A percentile compares a stretch with the other conserved stretches of the same genome.
Conservation (phyloP, 2,329 filamentous ascomycete genomes). For the Aspergillus alliaceus region DNA sequence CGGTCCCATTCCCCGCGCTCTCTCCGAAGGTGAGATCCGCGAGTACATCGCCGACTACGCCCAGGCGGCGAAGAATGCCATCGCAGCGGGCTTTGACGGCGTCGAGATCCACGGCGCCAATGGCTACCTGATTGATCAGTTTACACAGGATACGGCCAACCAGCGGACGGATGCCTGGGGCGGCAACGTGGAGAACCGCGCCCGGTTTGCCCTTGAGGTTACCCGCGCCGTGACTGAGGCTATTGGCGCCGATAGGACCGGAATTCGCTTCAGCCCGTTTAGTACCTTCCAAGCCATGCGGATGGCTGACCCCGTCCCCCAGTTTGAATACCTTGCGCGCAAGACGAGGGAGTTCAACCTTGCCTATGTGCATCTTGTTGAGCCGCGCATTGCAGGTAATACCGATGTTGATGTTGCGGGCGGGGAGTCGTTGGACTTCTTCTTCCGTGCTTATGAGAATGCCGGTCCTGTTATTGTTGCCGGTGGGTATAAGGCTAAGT, state of each 20-base stretch:
- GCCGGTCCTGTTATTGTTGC: slow-evolving; percentile 52
- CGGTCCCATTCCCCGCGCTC: slow-evolving; percentile 29
- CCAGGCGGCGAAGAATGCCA: slow-evolving; percentile 50
- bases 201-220: slow-evolving; percentile 56
- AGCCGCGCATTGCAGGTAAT: slow-evolving; percentile 50
- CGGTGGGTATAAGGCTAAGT: slow-evolving; percentile 46
- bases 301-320: slow-evolving; percentile 62
- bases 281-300: slow-evolving; percentile 49
- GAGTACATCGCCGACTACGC: slow-evolving; percentile 44
- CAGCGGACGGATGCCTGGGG: slow-evolving; percentile 52
- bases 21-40: slow-evolving; percentile 46
- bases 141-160: slow-evolving; percentile 50
- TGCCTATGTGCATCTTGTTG: slow-evolving; percentile 63
- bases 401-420: slow-evolving; percentile 34
- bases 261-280: slow-evolving; percentile 51
- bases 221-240: slow-evolving; percentile 44
- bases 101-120: slow-evolving; percentile 53
- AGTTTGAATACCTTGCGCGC: slow-evolving; percentile 60
- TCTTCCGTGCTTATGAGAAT: slow-evolving; percentile 44
- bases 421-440: slow-evolving; percentile 39
- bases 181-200: slow-evolving; percentile 51
- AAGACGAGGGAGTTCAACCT: slow-evolving; percentile 55
- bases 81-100: slow-evolving; percentile 56
- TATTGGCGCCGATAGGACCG: slow-evolving; percentile 47
- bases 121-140: slow-evolving; percentile 55